Base-by-base conservation (phyloP, 2,329 filamentous ascomycete genomes). In the Neodidymelliopsis sp. region DNA sequence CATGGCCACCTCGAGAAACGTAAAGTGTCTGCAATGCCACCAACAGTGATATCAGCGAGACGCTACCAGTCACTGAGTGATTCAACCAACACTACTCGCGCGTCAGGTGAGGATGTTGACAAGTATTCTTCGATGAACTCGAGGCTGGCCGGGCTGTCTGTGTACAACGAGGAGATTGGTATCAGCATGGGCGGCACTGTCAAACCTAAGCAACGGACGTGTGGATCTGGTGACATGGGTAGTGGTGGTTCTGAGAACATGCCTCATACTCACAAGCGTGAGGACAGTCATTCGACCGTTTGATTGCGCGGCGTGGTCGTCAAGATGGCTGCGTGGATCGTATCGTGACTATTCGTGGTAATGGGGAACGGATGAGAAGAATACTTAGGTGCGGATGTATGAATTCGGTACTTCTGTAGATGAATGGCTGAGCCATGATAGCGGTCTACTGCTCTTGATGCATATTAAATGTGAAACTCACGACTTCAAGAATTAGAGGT, bases 1-100 rank as follows among this genome's bases (percentile, higher is more conserved):
- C 63, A 70, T 31, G n/a, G n/a, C n/a, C n/a, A n/a, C n/a, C n/a
- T n/a, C n/a, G 64, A 69, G 4, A 39, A 50, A 6, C 10, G 16
- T 13, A 13, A 13, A 10, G 13, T 18, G 10, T 15, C 31, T n/a
- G 19, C 29, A 16, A 9, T 13, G 15, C 13, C 29, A 16, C 29
- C 35, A 24, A 9, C 35, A 9, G 34, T 15, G 10, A 69, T 61
- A 8, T 41, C 44, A 3, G 25, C 43, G 22, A 56, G 46, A 15
- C 49, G 42, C 18, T 28, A 45, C 22, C 49, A 57, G 16, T 53
- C 60, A 15, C 45, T 63, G 35, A 60, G 54, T 28, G 53, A 57
- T 11, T 56, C 50, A 24, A 57, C 57, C 15, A 49, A 45, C 25
- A 46, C 53, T 18, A 16, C 47, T 20, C 25, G 25, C 23, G 36